These are phyloP conservation scores for Coffea eugenioides DNA, from an alignment of 257 asterid genomes.

Conservation along the genomic window DNA sequence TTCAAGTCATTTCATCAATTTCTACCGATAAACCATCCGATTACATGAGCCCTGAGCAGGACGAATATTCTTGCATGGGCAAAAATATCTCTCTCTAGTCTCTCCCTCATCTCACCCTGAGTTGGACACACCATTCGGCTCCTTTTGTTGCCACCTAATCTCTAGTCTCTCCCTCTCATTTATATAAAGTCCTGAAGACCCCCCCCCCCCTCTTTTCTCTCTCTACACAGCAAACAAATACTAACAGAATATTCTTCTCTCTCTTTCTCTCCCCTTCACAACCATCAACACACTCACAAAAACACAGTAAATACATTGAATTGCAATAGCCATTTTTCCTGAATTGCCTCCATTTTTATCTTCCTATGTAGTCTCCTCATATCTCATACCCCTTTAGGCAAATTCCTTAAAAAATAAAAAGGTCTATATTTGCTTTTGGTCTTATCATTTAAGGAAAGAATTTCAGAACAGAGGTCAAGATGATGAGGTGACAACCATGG, in stretches of 20 bases:
- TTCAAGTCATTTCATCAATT: too few species aligned
- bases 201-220: not conserved
- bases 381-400: conserved; percentile 20
- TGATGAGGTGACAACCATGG: conserved; percentile 98
- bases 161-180: too few species aligned
- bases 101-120: too few species aligned
- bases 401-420: not conserved
- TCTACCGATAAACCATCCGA: too few species aligned
- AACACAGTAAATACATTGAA: conserved; percentile 1
- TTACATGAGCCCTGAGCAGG: too few species aligned
- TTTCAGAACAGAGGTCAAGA: conserved; percentile 71
- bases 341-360: conserved; percentile 1
- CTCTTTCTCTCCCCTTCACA: not conserved
- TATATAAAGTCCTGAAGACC: too few species aligned
- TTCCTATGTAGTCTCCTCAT: conserved; percentile 26
- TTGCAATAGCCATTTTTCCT: not conserved
- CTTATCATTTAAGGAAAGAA: not conserved
- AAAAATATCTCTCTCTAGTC: too few species aligned
- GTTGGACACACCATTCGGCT: too few species aligned
- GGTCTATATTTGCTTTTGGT: not conserved
- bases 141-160: too few species aligned
- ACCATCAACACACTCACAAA: not conserved
- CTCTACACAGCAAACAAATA: conserved; percentile 6
- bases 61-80: too few species aligned
- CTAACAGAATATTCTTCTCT: conserved; percentile 27